Evolutionary conservation across 805 yeast species (phyloP), one percentile per base, ranked within the genome.

Genomic region (Candida ulmi): DNA sequence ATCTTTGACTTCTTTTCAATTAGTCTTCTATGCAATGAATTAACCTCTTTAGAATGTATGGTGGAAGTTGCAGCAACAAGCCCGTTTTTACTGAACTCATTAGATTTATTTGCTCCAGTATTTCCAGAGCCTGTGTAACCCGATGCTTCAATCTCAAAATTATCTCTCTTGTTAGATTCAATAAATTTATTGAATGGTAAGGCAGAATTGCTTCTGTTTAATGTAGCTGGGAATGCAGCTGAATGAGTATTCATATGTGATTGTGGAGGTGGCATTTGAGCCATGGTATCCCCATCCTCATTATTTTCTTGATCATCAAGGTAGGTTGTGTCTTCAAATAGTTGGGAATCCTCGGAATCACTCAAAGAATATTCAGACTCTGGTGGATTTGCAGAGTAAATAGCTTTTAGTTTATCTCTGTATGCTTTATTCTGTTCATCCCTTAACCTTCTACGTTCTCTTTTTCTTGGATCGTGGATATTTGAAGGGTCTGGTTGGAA

Each of bases 401-500:
- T 43, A 7, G 37, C 45, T 18, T 49, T 48, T 13, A 55, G 39
- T 63, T 48, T 61, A 46, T 43, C 56, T 61, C 78, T 59, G 50
- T 68, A 70, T 15, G 60, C 59, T 35, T 60, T 58, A n/a, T 67
- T 59, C 31, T 63, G 57, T 12, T 45, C 44, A 32, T 54, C 57
- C 35, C 58, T 46, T 15, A 40, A 7, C 30, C 36, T 43, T 30
- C 62, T 47, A 16, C 56, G 48, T 46, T 61, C 64, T 38, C 65
- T 66, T 31, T 68, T 61, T 19, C 68, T 68, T 33, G 61, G 62
- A 45, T 68, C 68, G 28, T 66, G 64, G 16, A 46, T 40, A 23
- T 64, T 64, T 1, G 68, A 42, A 5, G 66, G 56, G 53, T 85
- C 91, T 36, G 73, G 73, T n/a, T 83, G 70, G 62, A 91, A 91